Conservation (phyloP, 2,329 filamentous ascomycete species). For the Botrytis hyacinthi region DNA sequence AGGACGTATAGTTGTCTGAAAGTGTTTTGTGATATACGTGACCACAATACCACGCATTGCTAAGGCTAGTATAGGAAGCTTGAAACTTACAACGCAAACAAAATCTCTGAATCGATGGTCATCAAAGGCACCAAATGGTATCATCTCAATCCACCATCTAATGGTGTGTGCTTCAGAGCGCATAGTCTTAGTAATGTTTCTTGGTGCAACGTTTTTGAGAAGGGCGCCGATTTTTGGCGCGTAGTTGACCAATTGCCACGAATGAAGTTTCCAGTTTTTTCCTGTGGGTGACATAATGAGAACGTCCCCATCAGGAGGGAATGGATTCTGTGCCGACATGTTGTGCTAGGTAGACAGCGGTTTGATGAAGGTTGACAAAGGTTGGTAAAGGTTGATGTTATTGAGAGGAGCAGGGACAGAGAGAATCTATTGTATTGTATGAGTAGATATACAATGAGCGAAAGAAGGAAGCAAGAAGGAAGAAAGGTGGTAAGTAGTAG, state of each 20-base stretch:
- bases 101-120: constrained; percentile 32
- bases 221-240: constrained; percentile 25
- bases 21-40: not conserved
- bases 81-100: constrained; percentile 29
- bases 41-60: not conserved
- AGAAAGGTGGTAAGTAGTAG: not conserved
- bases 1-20: not conserved
- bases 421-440: not conserved
- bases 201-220: constrained; percentile 18
- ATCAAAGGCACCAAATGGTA: constrained; percentile 1
- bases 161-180: constrained; percentile 24
- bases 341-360: not conserved
- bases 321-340: constrained; percentile 18
- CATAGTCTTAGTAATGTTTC: constrained; percentile 25
- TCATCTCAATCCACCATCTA: constrained; percentile 32
- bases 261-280: constrained; percentile 33
- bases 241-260: constrained; percentile 26
- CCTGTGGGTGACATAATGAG: constrained; percentile 32
- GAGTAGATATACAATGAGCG: not conserved
- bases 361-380: not conserved
- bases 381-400: not conserved
- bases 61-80: not conserved
- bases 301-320: constrained; percentile 32
- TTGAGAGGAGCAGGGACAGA: not conserved
- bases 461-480: not conserved